Conservation (phyloP, 306 rosid genomes). For the Quercus suber region DNA sequence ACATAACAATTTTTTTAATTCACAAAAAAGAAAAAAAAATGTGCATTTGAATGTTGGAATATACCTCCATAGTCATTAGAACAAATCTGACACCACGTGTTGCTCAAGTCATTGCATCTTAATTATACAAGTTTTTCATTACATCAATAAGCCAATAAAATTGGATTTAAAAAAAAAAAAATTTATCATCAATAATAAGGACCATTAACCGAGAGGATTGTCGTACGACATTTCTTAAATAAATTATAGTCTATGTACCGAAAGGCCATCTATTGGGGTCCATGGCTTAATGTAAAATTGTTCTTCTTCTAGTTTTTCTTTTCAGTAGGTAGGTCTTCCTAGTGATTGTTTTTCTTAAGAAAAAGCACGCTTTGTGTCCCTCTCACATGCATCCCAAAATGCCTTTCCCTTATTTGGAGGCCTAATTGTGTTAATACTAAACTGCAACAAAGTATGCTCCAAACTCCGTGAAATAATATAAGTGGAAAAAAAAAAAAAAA, state of each 20-base stretch:
- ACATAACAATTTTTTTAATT: too few relatives aligned
- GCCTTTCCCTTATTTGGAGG: slow-evolving; percentile 30
- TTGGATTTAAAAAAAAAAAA: neutral
- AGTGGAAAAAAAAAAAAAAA: neutral
- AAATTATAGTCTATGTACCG: slow-evolving; percentile 3
- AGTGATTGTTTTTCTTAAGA: slow-evolving; percentile 31
- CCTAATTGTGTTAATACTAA: slow-evolving; percentile 16
- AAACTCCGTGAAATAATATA: neutral
- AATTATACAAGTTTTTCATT: neutral
- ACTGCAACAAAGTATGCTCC: slow-evolving; percentile 10
- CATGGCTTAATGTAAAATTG: neutral
- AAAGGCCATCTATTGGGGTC: slow-evolving; percentile 7
- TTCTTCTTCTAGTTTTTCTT: neutral
- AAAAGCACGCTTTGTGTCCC: slow-evolving; percentile 27
- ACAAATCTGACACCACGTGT: neutral
- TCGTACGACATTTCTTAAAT: neutral
- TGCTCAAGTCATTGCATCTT: neutral
- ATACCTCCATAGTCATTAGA: neutral
- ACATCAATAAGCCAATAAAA: neutral
- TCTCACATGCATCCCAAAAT: slow-evolving; percentile 55
- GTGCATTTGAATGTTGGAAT: too few relatives aligned
- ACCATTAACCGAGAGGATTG: slow-evolving; percentile 2
- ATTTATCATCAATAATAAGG: neutral
- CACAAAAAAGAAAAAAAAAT: too few relatives aligned
- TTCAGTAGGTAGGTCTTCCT: slow-evolving; percentile 26